Evolutionary conservation across 1,139 yeast genomes (phyloP), one percentile per base, ranked within the genome.

Genomic region (Hanseniaspora sp.): DNA sequence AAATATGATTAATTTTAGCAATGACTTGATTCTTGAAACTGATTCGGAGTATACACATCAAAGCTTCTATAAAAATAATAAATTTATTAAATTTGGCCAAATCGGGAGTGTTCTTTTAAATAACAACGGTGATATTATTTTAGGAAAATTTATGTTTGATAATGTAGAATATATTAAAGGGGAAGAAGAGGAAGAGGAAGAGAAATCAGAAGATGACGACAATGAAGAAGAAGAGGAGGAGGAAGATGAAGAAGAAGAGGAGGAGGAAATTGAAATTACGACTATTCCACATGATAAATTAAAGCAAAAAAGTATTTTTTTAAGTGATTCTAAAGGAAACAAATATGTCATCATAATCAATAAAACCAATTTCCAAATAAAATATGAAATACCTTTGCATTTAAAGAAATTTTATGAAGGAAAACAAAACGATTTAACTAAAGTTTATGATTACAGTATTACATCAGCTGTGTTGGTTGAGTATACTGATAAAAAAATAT

Each of bases 401-500:
- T 35, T 51, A 9, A 44, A 44, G 23, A 51, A 51, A 15, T 7
- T 39, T 6, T 51, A 43, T 12, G 29, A 45, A 12, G 54, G 54
- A 5, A 38, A 28, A 29, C 39, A 42, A 9, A 17, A 13, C 11
- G 43, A 33, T 4, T 18, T n/a, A 4, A 51, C 54, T 18, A 28
- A 39, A 28, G 11, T n/a, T 3, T 51, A 23, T n/a, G n/a, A 38
- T 7, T 28, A 51, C 38, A 41, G 30, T 7, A 15, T 45, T 5
- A 8, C 34, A 5, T 15, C 44, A 7, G 54, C 49, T 8, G n/a
- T 45, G 29, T 6, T 51, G 12, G 45, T 51, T 12, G 54, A 51
- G n/a, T 51, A 51, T 13, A n/a, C 48, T 2, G 54, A 51, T n/a
- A 51, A 34, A 28, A 51, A 47, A 34, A 1, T 51, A 9, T 51